These are phyloP conservation scores for Penicillium sp. DNA, from an alignment of 2,329 filamentous ascomycete genomes.

Conservation along the genomic window DNA sequence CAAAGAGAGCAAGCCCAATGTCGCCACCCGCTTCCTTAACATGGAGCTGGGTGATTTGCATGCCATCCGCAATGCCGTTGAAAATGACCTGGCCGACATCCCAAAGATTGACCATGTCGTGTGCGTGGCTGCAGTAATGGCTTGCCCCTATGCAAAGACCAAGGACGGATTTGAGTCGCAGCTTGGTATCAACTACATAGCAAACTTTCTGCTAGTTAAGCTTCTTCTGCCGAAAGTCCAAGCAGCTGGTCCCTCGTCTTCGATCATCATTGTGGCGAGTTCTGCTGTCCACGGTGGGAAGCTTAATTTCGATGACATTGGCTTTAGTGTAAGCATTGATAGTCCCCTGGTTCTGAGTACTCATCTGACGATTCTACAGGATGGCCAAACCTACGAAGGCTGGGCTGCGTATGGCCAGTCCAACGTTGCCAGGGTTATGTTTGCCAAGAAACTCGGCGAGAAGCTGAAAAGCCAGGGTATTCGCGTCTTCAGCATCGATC, in stretches of 20 bases:
- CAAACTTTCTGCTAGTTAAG: constrained; percentile 48
- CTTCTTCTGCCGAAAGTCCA: constrained; percentile 45
- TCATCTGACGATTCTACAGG: constrained; percentile 5
- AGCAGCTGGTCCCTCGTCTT: constrained; percentile 38
- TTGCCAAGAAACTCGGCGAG: constrained; percentile 40
- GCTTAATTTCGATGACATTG: constrained; percentile 44
- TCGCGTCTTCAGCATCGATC: constrained; percentile 42
- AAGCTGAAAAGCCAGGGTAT: constrained; percentile 32
- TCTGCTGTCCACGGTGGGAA: constrained; percentile 27
- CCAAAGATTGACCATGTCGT: constrained; percentile 19
- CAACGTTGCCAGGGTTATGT: constrained; percentile 52
- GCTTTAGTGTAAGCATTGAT: constrained; percentile 26
- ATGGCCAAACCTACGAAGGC: constrained; percentile 38
- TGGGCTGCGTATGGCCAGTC: constrained; percentile 50
- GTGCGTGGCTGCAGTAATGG: constrained; percentile 21
- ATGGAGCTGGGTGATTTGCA: constrained; percentile 17
- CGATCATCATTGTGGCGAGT: constrained; percentile 31
- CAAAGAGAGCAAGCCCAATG: constrained; percentile 13
- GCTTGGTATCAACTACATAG: constrained; percentile 49
- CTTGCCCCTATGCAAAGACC: constrained; percentile 17
- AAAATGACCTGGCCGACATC: constrained; percentile 11
- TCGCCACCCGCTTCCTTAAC: constrained; percentile 19
- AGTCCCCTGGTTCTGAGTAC: too few species aligned
- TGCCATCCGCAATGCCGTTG: constrained; percentile 11
- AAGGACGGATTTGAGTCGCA: constrained; percentile 35